Evolutionary conservation across 768 basidiomycete species (phyloP), one percentile per base, ranked within the genome.

Genomic region (Sarcomyxa edulis): DNA sequence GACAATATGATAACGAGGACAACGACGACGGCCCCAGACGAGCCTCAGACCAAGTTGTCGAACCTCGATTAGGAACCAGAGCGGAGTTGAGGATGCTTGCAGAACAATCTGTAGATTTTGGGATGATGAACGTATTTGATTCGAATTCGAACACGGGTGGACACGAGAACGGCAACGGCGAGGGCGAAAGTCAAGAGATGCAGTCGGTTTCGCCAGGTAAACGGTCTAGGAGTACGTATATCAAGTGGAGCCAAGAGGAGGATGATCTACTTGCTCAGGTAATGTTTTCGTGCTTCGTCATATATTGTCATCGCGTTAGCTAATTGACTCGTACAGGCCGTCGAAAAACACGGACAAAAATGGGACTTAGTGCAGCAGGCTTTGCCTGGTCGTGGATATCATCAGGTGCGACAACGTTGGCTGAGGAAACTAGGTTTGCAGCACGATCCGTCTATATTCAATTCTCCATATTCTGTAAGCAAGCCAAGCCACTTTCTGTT

Each of bases 351-450:
- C 32, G 47, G 47, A 29, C 39, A 48, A 22, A 48, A 48, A 33
- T 48, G 63, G 62, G 63, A 68, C 28, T 36, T 66, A 34, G 63
- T 69, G 21, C 64, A 66, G 50, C 65, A 64, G 32, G 60, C 60
- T 6, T 41, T 68, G 30, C 47, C 47, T 10, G 34, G 31, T 25
- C 48, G 66, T 34, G 62, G 65, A 1, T 66, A 66, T 35, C 65
- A 68, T 37, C 65, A 68, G 48, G 66, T 68, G 28, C 60, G 65
- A 2, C 65, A 66, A 36, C 53, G 65, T n/a, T 68, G 66, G 64
- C 48, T 66, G 37, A 53, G 65, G 31, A 67, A 65, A 40, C 39
- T 65, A 2, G 64, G 66, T 59, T 31, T 29, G 59, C 39, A 5
- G 23, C n/a, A n/a, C n/a, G 20, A 11, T 15, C 18, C 12, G 19